Evolutionary conservation across 352 stramenopile species (phyloP).

Genomic region (Phytophthora melonis): DNA sequence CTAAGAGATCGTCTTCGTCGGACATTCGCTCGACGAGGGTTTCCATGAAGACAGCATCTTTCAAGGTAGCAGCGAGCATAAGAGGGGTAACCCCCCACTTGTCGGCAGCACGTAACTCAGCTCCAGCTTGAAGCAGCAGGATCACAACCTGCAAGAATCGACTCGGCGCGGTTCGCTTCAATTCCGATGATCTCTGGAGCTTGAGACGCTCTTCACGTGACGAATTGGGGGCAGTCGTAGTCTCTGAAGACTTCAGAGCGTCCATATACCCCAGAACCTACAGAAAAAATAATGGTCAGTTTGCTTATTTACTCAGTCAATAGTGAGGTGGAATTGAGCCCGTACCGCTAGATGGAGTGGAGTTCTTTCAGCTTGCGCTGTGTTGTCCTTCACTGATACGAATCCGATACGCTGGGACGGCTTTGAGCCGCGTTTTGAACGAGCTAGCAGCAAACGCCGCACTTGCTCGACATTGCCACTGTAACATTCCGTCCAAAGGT

Average conservation of each 20-base stretch:
- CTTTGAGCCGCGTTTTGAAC: slow-evolving; percentile 3
- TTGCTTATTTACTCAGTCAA: background rate
- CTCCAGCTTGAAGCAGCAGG: slow-evolving; percentile 48
- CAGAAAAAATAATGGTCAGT: slow-evolving; percentile 1
- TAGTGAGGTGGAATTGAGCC: background rate
- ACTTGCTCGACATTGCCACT: slow-evolving; percentile 43
- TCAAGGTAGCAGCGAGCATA: slow-evolving; percentile 58
- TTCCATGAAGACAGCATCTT: slow-evolving; percentile 48
- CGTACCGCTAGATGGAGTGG: slow-evolving; percentile 63
- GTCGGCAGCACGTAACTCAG: slow-evolving; percentile 37
- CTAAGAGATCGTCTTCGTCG: slow-evolving; percentile 32
- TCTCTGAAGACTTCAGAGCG: slow-evolving; percentile 6
- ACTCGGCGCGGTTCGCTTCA: slow-evolving; percentile 21
- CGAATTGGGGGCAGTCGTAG: background rate
- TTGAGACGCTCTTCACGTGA: slow-evolving; percentile 15
- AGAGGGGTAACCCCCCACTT: slow-evolving; percentile 72
- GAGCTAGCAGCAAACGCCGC: slow-evolving; percentile 29
- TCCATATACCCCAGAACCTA: slow-evolving; percentile 53
- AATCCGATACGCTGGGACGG: background rate
- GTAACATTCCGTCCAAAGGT: slow-evolving; percentile 51
- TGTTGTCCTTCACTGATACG: slow-evolving; percentile 41
- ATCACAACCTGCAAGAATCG: slow-evolving; percentile 47
- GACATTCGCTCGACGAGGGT: slow-evolving; percentile 43
- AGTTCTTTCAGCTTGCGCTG: slow-evolving; percentile 41
- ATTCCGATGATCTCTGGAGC: slow-evolving; percentile 9